Evolutionary conservation across 805 yeast genomes (phyloP), one percentile per base, ranked within the genome.

Genomic region (Candida methanosorbosa): DNA sequence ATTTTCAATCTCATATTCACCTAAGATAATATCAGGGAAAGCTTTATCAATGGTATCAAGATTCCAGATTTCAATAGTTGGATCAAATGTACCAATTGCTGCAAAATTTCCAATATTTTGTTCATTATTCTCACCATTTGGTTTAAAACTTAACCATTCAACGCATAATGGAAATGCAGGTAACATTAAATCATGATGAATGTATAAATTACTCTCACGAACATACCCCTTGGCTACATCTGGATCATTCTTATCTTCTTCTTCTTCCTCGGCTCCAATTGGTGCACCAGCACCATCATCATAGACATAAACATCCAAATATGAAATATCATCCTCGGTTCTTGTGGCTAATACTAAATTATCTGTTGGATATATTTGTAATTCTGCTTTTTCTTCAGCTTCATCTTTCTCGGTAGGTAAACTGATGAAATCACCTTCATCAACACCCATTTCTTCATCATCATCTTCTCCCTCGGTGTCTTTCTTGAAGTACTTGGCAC

Each of bases 81-180:
- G 98, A 48, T 90, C 97, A 56, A 92, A 90, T 2, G 97, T 84
- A 54, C 97, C 97, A 44, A 92, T 68, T 12, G 98, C 98, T 2
- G 94, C 97, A 59, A 85, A 87, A 59, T 87, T 92, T 9, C 94
- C 96, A 21, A 77, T 61, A 40, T 75, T 71, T 3, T 52, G 44
- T 17, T 60, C 61, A 28, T 63, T 64, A 24, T 64, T 63, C 12
- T 59, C 46, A 16, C 57, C 63, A 12, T 67, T 72, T 22, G 94
- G 90, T 41, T 66, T 70, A 56, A 71, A 82, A 57, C 85, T 82
- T 42, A 92, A 57, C 97, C 97, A 90, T 59, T 92, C 98, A 23
- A 88, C 88, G 56, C 97, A 86, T 40, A 92, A 69, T 28, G 98
- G 98, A 70, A 92, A 90, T 2, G 96, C 82, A 1, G 98, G 98